Evolutionary conservation across 169 alveolate species (phyloP).

Genomic region (Plasmodium cynomolgi): DNA sequence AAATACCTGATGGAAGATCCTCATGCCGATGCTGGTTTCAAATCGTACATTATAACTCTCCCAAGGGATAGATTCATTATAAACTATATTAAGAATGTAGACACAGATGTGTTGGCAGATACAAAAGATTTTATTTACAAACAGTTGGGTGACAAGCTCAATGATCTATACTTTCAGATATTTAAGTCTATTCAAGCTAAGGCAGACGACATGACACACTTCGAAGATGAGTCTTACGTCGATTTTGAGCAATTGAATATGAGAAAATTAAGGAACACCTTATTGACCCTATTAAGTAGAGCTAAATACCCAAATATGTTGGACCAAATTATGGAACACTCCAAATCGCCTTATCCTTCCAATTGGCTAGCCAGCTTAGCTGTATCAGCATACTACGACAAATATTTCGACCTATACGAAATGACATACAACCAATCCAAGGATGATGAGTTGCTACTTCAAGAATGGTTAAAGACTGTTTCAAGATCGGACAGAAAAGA

Average conservation of each 20-base stretch:
- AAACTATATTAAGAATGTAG: constrained; percentile 13
- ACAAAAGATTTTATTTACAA: constrained; percentile 39
- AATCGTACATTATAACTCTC: constrained; percentile 49
- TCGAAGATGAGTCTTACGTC: constrained; percentile 68
- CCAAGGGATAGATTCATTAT: constrained; percentile 55
- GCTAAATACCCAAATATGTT: constrained; percentile 50
- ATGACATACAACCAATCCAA: constrained; percentile 48
- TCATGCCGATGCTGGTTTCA: constrained; percentile 68
- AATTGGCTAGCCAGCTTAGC: constrained; percentile 60
- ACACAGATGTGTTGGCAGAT: constrained; percentile 69
- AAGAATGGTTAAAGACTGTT: constrained; percentile 85
- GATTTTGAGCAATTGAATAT: constrained; percentile 73
- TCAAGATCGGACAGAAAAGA: constrained; percentile 80
- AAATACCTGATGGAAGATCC: constrained; percentile 41
- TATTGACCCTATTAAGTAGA: constrained; percentile 43
- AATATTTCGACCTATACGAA: constrained; percentile 39
- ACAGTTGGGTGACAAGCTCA: constrained; percentile 38
- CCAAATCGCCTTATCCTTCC: constrained; percentile 67
- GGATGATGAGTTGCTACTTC: constrained; percentile 78
- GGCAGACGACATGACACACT: constrained; percentile 70
- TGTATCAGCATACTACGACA: constrained; percentile 50
- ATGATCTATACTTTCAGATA: constrained; percentile 10
- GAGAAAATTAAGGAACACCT: constrained; percentile 59
- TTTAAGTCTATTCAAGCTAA: constrained; percentile 3
- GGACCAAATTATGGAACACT: constrained; percentile 31